Base-by-base conservation (phyloP, 306 rosid genomes). In the Abrus pulchellus region DNA sequence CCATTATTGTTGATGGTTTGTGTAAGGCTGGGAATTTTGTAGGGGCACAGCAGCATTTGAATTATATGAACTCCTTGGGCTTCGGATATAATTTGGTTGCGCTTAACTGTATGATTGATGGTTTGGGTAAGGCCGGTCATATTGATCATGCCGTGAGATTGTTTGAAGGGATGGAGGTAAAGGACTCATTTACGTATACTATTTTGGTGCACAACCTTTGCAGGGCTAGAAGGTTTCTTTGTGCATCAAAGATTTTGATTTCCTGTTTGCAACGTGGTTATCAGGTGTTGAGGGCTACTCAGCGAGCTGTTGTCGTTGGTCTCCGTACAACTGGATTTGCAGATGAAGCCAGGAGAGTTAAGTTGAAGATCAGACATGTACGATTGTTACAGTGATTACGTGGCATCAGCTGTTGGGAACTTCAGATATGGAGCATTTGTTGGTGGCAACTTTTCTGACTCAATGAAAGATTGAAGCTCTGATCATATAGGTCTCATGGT, bases 151-250 rank as follows among this genome's bases (percentile, higher is more conserved):
- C 97, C 7, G 56, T 92, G 77, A 84, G 75, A 75, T 73, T 92
- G 61, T 94, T 90, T 84, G 84, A 92, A 53, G 76, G 85, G 8
- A 92, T 90, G 97, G 90, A 90, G 86, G 85, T 68, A 41, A 91
- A 71, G 86, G 98, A 94, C 73, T 83, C 90, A 28, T 76, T 85
- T 78, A 88, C 95, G 1, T 90, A 89, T 72, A 86, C 90, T 64
- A 90, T 90, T 64, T 79, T 91, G 84, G 91, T 89, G 86, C 87
- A 87, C 80, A 90, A 87, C 85, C 98, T 94, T 87, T 94, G 97
- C 88, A 88, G 77, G 89, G 90, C 81, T 34, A 29, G 91, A 34
- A 86, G 88, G 84, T 87, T 82, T 33, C 85, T 79, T 36, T 71
- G 78, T 76, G 97, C 98, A 3, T 88, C 97, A 40, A 91, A 91